A percentile compares a stretch with the other conserved stretches of the same genome.
Evolutionary conservation across 1,284 basidiomycete species (phyloP).

Genomic region (Afroboletus lepidellus): DNA sequence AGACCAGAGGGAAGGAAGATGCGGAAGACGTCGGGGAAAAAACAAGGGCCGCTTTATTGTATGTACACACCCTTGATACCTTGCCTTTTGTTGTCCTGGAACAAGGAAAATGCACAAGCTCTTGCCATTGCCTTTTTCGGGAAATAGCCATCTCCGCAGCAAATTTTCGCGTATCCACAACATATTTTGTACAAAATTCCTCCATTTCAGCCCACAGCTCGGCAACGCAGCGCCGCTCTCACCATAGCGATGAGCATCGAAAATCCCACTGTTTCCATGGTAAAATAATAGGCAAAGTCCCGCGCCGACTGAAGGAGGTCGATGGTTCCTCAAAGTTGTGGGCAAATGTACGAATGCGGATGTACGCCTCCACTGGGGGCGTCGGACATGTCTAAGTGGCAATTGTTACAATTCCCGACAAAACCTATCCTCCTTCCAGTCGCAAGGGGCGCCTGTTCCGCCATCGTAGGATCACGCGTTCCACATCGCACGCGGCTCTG

Average conservation of each 20-base stretch:
- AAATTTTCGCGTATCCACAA: conserved; percentile 8
- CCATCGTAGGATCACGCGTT: neutral
- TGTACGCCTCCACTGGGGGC: no score
- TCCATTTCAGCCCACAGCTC: neutral
- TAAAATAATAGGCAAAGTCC: neutral
- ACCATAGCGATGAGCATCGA: conserved; percentile 5
- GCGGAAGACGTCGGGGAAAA: neutral
- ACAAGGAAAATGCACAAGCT: conserved; percentile 16
- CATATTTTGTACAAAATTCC: conserved; percentile 7
- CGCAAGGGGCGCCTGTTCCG: neutral
- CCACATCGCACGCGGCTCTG: no score
- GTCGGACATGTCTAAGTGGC: no score
- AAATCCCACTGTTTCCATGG: conserved; percentile 16
- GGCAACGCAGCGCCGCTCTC: neutral
- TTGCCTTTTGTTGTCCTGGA: conserved; percentile 21
- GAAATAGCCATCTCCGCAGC: neutral
- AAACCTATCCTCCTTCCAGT: neutral
- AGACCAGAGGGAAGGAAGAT: neutral
- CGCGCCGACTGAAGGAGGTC: no score
- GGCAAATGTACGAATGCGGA: no score
- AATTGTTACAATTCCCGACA: neutral
- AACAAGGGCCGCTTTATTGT: conserved; percentile 11
- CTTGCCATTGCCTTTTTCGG: conserved; percentile 11
- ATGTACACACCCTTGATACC: neutral
- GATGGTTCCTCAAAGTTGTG: no score